Evolutionary conservation across 164 flowering plant species (phyloP), one percentile per base, ranked within the genome.

Genomic region (Aristolochia contorta): DNA sequence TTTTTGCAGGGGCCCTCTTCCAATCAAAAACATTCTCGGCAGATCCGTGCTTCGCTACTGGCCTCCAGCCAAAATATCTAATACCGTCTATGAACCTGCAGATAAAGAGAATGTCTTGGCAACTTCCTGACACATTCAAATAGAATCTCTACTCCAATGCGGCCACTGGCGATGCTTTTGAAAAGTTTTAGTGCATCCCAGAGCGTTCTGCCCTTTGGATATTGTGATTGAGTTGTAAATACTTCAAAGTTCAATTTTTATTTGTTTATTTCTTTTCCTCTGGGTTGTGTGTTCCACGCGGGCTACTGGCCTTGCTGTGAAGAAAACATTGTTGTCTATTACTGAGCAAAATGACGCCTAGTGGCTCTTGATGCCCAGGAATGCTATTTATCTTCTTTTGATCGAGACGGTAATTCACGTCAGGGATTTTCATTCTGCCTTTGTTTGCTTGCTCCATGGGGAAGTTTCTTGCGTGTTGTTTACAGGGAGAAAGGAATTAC

Each of bases 1-100:
- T 64, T 43, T 72, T 64, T 79, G 52, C 87, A 93, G 98, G 98
- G 98, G 98, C 61, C 98, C 98, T 0, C 86, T 93, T 60, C 98
- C 98, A 12, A 58, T 93, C 0, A 61, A 84, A 67, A 81, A 82
- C 81, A 90, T 93, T 61, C 69, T 93, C 19, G 94, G 96, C 45
- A 83, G 98, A 79, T 93, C 97, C 2, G 80, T 88, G 30, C 80
- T 83, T 65, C 85, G 97, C 0, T 93, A 93, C 56, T 93, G 98
- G 98, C 97, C 98, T 12, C 96, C 97, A 5, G 63, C 89, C 47
- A 85, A 70, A 72, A 74, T 81, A 43, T 80, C 95, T 0, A 71
- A 80, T 69, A 79, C 77, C 5, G 37, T 78, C 51, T 62, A 73
- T 69, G 80, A 77, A 54, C 66, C 79, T 30, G 47, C 37, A 20